Evolutionary conservation across 2,329 filamentous ascomycete species (phyloP).

Genomic region (Sordariomycetes sp.): DNA sequence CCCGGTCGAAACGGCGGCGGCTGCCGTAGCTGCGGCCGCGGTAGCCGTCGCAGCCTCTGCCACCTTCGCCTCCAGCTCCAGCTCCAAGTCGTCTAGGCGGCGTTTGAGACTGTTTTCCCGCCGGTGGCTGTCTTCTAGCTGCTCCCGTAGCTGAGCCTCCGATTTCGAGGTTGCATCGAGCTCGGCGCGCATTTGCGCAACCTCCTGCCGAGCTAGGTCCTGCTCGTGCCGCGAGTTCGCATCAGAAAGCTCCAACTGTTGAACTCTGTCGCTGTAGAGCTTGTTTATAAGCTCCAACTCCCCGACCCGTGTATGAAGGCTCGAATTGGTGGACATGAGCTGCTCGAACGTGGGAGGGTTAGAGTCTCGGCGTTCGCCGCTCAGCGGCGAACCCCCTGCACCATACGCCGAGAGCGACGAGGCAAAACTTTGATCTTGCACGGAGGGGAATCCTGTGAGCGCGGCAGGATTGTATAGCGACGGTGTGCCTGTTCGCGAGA

Average conservation of each 20-base stretch:
- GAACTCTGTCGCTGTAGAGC: conserved; percentile 62
- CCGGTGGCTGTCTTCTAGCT: conserved; percentile 63
- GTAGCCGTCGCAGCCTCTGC: background rate
- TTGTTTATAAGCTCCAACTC: conserved; percentile 94
- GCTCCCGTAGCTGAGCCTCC: conserved; percentile 36
- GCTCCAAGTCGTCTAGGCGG: conserved; percentile 66
- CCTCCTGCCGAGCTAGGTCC: conserved; percentile 40
- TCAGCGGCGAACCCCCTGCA: conserved; percentile 36
- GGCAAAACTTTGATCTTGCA: conserved; percentile 59
- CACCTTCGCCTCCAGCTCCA: conserved; percentile 29
- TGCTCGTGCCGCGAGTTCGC: conserved; percentile 49
- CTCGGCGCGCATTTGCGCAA: conserved; percentile 42
- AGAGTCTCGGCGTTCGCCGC: conserved; percentile 51
- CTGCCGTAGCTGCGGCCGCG: conserved; percentile 1
- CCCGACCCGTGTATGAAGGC: conserved; percentile 86
- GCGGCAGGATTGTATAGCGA: conserved; percentile 58
- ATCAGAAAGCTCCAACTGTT: conserved; percentile 67
- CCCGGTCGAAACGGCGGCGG: background rate
- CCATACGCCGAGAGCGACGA: conserved; percentile 29
- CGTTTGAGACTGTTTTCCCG: conserved; percentile 74
- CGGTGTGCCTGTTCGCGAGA: conserved; percentile 69
- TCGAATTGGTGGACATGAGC: conserved; percentile 66
- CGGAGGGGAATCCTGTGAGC: conserved; percentile 65
- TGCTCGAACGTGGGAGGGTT: conserved; percentile 64
- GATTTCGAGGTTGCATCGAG: conserved; percentile 29